Percentiles rank a stretch among this genome's conserved stretches.
Evolutionary conservation across 139 green algal genomes (phyloP).

Genomic region (Nannochloris sp.): DNA sequence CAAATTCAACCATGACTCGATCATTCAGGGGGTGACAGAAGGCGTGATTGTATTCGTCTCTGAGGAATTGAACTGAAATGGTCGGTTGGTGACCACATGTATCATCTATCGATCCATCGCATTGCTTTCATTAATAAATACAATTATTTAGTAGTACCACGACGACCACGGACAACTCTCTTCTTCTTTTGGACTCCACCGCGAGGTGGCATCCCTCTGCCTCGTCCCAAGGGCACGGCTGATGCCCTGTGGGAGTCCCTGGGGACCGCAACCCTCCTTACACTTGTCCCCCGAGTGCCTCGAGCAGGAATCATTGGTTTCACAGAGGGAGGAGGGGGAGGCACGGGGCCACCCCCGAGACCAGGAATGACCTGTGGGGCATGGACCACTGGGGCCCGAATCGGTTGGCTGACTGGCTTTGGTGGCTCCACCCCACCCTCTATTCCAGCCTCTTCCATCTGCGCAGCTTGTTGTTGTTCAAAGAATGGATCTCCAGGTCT

Average conservation of each 20-base stretch:
- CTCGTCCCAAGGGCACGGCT: too few relatives aligned
- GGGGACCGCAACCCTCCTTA: too few relatives aligned
- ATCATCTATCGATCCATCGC: too few relatives aligned
- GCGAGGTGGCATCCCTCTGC: too few relatives aligned
- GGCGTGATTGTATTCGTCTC: neutral
- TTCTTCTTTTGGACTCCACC: too few relatives aligned
- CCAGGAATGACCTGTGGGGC: neutral
- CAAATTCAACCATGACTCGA: neutral
- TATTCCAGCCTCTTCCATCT: conserved; percentile 18
- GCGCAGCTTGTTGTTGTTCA: conserved; percentile 23
- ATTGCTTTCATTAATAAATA: too few relatives aligned
- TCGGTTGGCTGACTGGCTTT: neutral
- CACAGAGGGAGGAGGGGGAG: neutral
- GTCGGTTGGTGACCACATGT: too few relatives aligned
- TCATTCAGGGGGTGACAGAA: neutral
- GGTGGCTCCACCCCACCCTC: neutral
- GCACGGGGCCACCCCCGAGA: neutral
- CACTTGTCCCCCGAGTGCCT: neutral
- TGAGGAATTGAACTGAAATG: too few relatives aligned
- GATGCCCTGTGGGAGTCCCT: too few relatives aligned
- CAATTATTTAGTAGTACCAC: too few relatives aligned
- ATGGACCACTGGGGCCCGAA: conserved; percentile 3
- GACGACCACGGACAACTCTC: too few relatives aligned
- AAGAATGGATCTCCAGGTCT: conserved; percentile 34
- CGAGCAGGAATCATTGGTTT: neutral